phyloP scores from a whole-genome alignment of 805 yeast genomes.

The Lachancea fermentati region DNA sequence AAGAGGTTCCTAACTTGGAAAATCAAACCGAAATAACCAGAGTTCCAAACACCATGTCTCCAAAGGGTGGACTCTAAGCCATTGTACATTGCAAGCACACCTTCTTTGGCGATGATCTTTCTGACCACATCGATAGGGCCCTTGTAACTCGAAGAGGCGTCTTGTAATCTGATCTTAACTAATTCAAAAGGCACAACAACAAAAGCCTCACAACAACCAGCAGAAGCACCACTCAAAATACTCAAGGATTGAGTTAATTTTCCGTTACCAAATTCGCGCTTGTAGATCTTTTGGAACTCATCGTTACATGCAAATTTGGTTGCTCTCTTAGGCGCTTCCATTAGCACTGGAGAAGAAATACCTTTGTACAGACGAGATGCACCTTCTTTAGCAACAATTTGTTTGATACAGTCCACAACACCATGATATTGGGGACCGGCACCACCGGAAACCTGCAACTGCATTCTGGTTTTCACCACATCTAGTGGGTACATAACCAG shows the following conservation, averaged over 20 bases:
- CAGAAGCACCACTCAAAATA: slow-evolving; percentile 91
- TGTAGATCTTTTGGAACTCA: slow-evolving; percentile 87
- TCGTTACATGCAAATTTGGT: slow-evolving; percentile 98
- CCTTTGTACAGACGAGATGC: slow-evolving; percentile 82
- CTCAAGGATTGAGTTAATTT: slow-evolving; percentile 78
- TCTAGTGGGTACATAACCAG: slow-evolving; percentile 94
- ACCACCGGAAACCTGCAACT: slow-evolving; percentile 57
- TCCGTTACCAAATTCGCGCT: slow-evolving; percentile 58
- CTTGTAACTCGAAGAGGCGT: slow-evolving; percentile 70
- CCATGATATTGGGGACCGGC: slow-evolving; percentile 59
- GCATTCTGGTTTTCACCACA: slow-evolving; percentile 95
- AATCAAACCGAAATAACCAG: slow-evolving; percentile 94
- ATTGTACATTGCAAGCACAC: slow-evolving; percentile 78
- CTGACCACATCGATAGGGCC: slow-evolving; percentile 80
- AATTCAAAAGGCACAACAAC: slow-evolving; percentile 98
- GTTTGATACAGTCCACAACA: slow-evolving; percentile 74
- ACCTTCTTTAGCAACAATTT: slow-evolving; percentile 85
- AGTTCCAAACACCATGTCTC: slow-evolving; percentile 97
- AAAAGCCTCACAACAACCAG: slow-evolving; percentile 95
- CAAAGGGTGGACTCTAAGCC: slow-evolving; percentile 96
- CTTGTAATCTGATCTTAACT: slow-evolving; percentile 92
- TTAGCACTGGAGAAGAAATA: slow-evolving; percentile 89
- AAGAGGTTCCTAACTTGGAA: slow-evolving; percentile 75
- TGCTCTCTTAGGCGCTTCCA: slow-evolving; percentile 99
- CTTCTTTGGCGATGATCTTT: slow-evolving; percentile 68